A percentile compares a stretch with the other conserved stretches of the same genome.
Conservation (phyloP, 2,329 filamentous ascomycete species). For the Elsinoe perseae region DNA sequence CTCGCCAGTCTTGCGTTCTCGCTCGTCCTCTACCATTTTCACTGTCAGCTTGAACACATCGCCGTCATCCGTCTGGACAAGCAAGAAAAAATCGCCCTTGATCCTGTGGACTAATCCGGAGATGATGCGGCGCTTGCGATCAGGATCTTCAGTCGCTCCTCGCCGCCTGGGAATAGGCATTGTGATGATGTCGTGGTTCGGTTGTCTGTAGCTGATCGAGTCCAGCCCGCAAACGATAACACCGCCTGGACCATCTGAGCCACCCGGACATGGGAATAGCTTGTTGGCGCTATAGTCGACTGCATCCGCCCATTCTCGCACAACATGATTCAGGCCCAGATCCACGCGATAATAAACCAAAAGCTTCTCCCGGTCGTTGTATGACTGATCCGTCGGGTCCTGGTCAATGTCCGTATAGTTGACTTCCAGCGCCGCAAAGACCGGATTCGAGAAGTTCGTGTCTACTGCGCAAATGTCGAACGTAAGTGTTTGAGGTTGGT, state of each 20-base stretch:
- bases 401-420: slow-evolving; percentile 89
- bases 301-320: slow-evolving; percentile 89
- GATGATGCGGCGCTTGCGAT: slow-evolving; percentile 78
- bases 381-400: slow-evolving; percentile 77
- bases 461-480: slow-evolving; percentile 83
- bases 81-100: slow-evolving; percentile 90
- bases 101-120: slow-evolving; percentile 96
- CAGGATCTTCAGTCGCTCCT: slow-evolving; percentile 84
- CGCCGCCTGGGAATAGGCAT: slow-evolving; percentile 81
- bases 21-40: slow-evolving; percentile 76
- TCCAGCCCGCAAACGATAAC: slow-evolving; percentile 93
- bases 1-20: slow-evolving; percentile 70
- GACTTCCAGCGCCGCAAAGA: slow-evolving; percentile 90
- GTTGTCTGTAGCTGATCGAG: slow-evolving; percentile 93
- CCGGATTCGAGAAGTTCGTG: slow-evolving; percentile 92
- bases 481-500: slow-evolving; percentile 85
- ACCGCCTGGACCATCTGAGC: slow-evolving; percentile 86
- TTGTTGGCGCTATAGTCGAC: slow-evolving; percentile 85
- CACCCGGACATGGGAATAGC: slow-evolving; percentile 91
- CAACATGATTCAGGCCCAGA: slow-evolving; percentile 91
- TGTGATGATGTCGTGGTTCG: slow-evolving; percentile 81
- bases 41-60: slow-evolving; percentile 95
- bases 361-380: slow-evolving; percentile 75
- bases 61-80: slow-evolving; percentile 94
- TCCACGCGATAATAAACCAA: slow-evolving; percentile 98